phyloP scores from a whole-genome alignment of 768 basidiomycete species.

The Lentinula aciculospora region DNA sequence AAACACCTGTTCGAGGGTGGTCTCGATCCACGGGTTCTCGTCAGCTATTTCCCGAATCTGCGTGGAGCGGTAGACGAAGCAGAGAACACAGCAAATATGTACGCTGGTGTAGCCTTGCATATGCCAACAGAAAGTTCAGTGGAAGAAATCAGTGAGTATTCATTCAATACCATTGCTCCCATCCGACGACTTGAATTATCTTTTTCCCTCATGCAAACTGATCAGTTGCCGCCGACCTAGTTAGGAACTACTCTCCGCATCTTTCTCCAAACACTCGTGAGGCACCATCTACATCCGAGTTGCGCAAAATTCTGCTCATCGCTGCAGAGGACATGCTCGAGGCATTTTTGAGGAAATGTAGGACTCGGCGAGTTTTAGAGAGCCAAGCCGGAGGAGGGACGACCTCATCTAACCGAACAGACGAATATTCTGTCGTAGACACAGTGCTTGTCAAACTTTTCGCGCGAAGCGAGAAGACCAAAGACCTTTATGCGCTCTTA shows the following conservation, averaged over 20 bases:
- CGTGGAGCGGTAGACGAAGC: slow-evolving; percentile 54
- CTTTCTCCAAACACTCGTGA: slow-evolving; percentile 62
- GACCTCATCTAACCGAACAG: slow-evolving; percentile 10
- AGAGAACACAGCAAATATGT: slow-evolving; percentile 60
- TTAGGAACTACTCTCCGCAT: slow-evolving; percentile 88
- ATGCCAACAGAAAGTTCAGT: slow-evolving; percentile 67
- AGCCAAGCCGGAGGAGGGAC: slow-evolving; percentile 11
- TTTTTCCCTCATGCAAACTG: slow-evolving; percentile 56
- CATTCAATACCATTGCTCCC: slow-evolving; percentile 14
- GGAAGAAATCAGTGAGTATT: slow-evolving; percentile 81
- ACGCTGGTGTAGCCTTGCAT: slow-evolving; percentile 66
- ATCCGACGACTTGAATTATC: slow-evolving; percentile 17
- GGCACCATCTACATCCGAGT: slow-evolving; percentile 66
- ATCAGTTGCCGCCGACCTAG: slow-evolving; percentile 83
- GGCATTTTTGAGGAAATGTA: slow-evolving; percentile 57
- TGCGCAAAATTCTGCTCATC: slow-evolving; percentile 54
- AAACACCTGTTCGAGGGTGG: slow-evolving; percentile 72
- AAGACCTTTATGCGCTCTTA: slow-evolving; percentile 57
- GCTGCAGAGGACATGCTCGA: slow-evolving; percentile 77
- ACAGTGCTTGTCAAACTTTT: slow-evolving; percentile 76
- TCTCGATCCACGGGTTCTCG: slow-evolving; percentile 76
- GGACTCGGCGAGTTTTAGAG: slow-evolving; percentile 37
- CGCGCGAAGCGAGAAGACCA: slow-evolving; percentile 51
- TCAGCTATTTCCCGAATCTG: slow-evolving; percentile 78
- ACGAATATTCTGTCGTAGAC: slow-evolving; percentile 48